Base-by-base conservation (phyloP, 75 land plant genomes). In the Pinus taeda region DNA sequence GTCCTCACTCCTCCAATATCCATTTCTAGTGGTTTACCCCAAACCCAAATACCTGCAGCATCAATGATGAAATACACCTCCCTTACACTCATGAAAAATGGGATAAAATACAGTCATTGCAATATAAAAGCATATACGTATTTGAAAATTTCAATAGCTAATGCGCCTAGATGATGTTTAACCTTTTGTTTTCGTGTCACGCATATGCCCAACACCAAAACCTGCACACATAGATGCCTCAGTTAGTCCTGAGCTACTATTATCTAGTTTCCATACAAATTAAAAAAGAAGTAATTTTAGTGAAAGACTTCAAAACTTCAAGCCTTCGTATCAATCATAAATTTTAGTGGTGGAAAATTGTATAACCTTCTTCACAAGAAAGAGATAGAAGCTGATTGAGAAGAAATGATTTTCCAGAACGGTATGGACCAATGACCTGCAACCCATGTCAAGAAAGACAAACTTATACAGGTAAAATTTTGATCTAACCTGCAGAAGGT, bases 191-290 rank as follows among this genome's bases (percentile, higher is more conserved):
- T 93, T 89, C 18, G 96, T 93, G 61, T 93, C 96, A 74, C 96
- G 94, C 96, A 93, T 89, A 79, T 93, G 96, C 57, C 96, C 96
- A 74, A 93, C 96, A 15, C 96, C 96, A 86, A 93, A 93, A 13
- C 96, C 96, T 93, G 86, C 60, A 74, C 53, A 76, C 62, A 49
- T 18, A 70, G 58, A 53, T 60, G 22, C n/a, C 42, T 18, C 3
- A 33, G 60, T 69, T 66, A 74, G 75, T 60, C 29, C 29, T 74
- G 62, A 62, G 21, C 15, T 3, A 22, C 3, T 74, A 55, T 60
- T 21, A 39, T 42, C 53, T 9, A 69, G 39, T 0, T 69, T 69
- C n/a, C 22, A 15, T 42, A 11, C 49, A 11, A 69, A 11, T 37
- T 42, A 42, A 42, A 69, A 69, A 21, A 69, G 22, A 69, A 69